Evolutionary conservation across 139 green algal genomes (phyloP), one percentile per base, ranked within the genome.

Genomic region (Chlorella vulgaris): DNA sequence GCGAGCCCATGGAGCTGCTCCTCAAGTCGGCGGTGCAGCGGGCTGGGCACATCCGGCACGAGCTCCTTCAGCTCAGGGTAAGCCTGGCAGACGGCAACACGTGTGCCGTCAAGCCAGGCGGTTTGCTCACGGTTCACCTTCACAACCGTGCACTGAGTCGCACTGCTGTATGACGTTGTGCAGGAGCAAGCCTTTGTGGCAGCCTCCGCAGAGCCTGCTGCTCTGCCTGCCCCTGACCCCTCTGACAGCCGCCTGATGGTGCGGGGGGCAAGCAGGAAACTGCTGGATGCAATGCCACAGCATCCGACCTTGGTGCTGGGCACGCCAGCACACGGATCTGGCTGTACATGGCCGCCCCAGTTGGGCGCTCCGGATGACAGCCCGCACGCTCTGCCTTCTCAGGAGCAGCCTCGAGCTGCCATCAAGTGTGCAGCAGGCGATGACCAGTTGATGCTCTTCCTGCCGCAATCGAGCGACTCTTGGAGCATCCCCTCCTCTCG

Each of bases 51-150:
- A 50, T 79, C 24, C 53, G 73, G 3, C 35, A 8, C 2, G 73
- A 50, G 35, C 73, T 79, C 7, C 26, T n/a, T 0, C 50, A 79
- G 35, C 73, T 79, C 18, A 26, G 53, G 73, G 73, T 79, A 15
- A 29, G 69, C 65, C 36, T 1, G 3, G 42, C 28, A 1, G 26
- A 36, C 68, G 4, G 67, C 55, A 29, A 8, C 47, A 58, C 47
- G n/a, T n/a, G n/a, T n/a, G n/a, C n/a, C n/a, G n/a, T n/a, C n/a
- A n/a, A n/a, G n/a, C n/a, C n/a, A n/a, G n/a, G n/a, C n/a, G n/a
- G n/a, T n/a, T n/a, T n/a, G n/a, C n/a, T n/a, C n/a, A n/a, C n/a
- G n/a, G n/a, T n/a, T n/a, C n/a, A n/a, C n/a, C n/a, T n/a, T n/a
- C n/a, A n/a, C n/a, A n/a, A n/a, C n/a, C n/a, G n/a, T n/a, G n/a